These are phyloP conservation scores for Golubevia pallescens DNA, from an alignment of 1,284 basidiomycete species.

Conservation along the genomic window DNA sequence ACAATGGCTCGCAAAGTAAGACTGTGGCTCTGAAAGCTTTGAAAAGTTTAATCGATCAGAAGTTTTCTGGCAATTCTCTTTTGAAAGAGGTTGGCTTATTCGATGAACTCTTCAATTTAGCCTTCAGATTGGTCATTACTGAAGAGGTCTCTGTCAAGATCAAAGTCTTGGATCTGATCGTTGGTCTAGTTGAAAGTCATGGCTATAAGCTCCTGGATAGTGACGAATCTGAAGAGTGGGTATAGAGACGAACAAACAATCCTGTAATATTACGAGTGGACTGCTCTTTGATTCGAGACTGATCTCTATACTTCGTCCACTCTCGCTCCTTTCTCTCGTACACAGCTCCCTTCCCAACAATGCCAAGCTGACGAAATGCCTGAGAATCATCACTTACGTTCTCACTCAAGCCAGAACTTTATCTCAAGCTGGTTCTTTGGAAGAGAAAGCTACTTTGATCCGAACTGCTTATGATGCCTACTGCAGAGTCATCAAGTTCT, in stretches of 20 bases:
- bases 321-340: slow-evolving; percentile 64
- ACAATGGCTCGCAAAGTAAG: slow-evolving; percentile 66
- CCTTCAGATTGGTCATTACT: slow-evolving; percentile 86
- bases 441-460: slow-evolving; percentile 70
- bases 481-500: slow-evolving; percentile 71
- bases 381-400: slow-evolving; percentile 80
- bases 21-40: slow-evolving; percentile 78
- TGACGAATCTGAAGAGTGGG: slow-evolving; percentile 6
- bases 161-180: slow-evolving; percentile 77
- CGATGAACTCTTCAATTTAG: slow-evolving; percentile 86
- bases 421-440: slow-evolving; percentile 70
- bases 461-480: slow-evolving; percentile 75
- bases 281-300: slow-evolving; percentile 5
- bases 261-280: slow-evolving; percentile 15
- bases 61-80: slow-evolving; percentile 80
- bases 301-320: slow-evolving; percentile 3
- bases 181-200: slow-evolving; percentile 72
- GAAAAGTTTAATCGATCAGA: slow-evolving; percentile 77
- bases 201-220: slow-evolving; percentile 53
- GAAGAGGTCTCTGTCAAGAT: slow-evolving; percentile 78
- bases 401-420: slow-evolving; percentile 75
- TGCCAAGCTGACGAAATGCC: slow-evolving; percentile 73
- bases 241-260: neutral
- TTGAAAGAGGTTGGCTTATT: slow-evolving; percentile 78
- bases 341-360: slow-evolving; percentile 66